phyloP scores from a whole-genome alignment of 1,284 basidiomycete species.

The Gomphus bonarii region DNA sequence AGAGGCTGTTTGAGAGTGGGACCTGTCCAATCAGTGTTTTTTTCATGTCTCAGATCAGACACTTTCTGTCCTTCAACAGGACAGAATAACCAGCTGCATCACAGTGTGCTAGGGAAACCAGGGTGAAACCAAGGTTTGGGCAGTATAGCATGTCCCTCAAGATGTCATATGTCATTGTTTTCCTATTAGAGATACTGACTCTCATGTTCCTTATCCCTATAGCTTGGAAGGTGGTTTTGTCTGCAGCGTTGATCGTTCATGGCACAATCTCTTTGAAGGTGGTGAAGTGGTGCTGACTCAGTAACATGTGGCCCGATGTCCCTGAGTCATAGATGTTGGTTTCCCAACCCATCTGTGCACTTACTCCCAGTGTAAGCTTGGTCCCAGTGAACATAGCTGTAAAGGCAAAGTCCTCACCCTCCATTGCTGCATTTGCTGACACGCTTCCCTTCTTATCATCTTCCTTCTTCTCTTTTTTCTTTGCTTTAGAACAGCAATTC shows the following conservation, averaged over 20 bases:
- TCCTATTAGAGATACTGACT: not conserved
- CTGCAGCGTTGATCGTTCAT: not conserved
- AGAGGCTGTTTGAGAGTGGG: not conserved
- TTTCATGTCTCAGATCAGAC: not conserved
- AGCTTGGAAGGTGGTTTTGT: not conserved
- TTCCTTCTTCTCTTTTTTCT: not conserved
- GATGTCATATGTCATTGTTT: not conserved
- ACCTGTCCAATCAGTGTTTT: not conserved
- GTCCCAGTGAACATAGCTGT: not conserved
- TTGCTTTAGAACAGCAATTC: not conserved
- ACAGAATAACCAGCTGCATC: not conserved
- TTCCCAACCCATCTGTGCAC: no score
- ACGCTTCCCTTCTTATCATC: not conserved
- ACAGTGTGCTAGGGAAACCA: not conserved
- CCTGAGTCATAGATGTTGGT: not conserved
- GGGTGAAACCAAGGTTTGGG: not conserved
- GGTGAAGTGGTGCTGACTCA: not conserved
- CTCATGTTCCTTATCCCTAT: not conserved
- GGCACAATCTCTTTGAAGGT: not conserved
- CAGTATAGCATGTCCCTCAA: not conserved
- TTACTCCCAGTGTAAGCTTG: no score
- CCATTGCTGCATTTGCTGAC: not conserved
- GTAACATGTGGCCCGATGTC: not conserved
- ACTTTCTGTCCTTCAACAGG: not conserved
- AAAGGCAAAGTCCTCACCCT: no score